phyloP scores from a whole-genome alignment of 1,139 yeast species.

The Cylindricascospora bacillispora region DNA sequence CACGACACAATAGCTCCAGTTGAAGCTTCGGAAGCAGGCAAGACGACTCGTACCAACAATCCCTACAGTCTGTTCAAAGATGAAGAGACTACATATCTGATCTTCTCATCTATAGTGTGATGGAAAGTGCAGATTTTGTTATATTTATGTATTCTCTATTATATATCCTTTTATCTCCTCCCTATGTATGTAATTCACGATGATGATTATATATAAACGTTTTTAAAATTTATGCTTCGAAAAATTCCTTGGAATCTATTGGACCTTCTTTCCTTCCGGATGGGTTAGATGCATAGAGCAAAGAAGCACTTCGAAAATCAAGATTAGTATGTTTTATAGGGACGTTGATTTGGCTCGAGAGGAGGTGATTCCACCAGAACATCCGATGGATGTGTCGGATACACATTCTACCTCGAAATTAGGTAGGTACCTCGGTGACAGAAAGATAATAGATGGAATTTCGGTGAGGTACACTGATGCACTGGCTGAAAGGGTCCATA shows the following conservation, averaged over 20 bases:
- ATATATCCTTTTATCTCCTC: slow-evolving; percentile 1
- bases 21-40: slow-evolving; percentile 2
- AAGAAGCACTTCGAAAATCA: not conserved
- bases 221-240: not conserved
- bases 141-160: not conserved
- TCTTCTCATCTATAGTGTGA: slow-evolving; percentile 21
- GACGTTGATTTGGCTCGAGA: slow-evolving; percentile 18
- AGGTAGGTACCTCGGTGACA: slow-evolving; percentile 12
- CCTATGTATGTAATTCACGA: not conserved
- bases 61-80: slow-evolving; percentile 10
- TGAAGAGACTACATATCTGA: slow-evolving; percentile 14
- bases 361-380: slow-evolving; percentile 14
- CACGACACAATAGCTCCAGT: slow-evolving; percentile 2
- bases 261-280: not conserved
- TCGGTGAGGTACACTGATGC: slow-evolving; percentile 14
- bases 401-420: slow-evolving; percentile 1
- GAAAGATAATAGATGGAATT: slow-evolving; percentile 17
- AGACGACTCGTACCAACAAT: no score
- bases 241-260: not conserved
- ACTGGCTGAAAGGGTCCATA: slow-evolving; percentile 29
- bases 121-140: not conserved
- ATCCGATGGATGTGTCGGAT: slow-evolving; percentile 7
- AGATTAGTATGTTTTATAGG: slow-evolving; percentile 17
- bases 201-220: not conserved
- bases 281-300: not conserved